Base-by-base conservation (phyloP, 805 yeast genomes). In the Blastobotrys parvus region DNA sequence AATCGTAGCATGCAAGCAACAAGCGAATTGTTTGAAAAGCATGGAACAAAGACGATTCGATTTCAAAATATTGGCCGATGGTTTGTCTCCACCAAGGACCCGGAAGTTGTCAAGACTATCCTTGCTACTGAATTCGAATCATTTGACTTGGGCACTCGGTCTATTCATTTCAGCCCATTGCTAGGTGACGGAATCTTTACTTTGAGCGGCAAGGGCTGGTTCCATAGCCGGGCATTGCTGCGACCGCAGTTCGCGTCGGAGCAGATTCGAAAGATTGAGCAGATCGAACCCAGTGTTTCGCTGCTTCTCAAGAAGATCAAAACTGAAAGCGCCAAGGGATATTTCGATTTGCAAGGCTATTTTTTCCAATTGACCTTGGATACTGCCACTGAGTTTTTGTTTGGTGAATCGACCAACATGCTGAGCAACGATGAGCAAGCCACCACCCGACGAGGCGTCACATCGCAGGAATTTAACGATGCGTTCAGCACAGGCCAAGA, bases 161-260 rank as follows among this genome's bases (percentile, higher is more conserved):
- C 52, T 37, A 41, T 35, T n/a, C 51, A 51, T 31, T 49, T 63
- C 34, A 44, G 39, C 17, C 62, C 60, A 8, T 41, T 62, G 20
- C 48, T 64, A 11, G 67, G 67, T 3, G 48, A 52, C 23, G 68
- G 68, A 1, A 63, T 64, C 37, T 64, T 64, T 51, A 63, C 66
- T 3, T 53, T 58, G 19, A 57, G 56, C 31, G 64, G 64, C 21
- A 52, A 51, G 32, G 58, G 56, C 21, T 64, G 68, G 68, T 55
- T 57, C 38, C 67, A 63, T 42, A 58, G 66, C 15, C 50, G 68
- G 11, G 55, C 61, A 4, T 44, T 63, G 55, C 52, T 63, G 34
- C 54, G 66, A 29, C 68, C 68, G 4, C 64, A 61, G 48, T 63
- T 63, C 48, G 39, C 54, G 34, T 49, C 59, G 3, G 59, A 57